phyloP scores from a whole-genome alignment of 2,329 filamentous ascomycete genomes.

The Fusarium veterinarium region DNA sequence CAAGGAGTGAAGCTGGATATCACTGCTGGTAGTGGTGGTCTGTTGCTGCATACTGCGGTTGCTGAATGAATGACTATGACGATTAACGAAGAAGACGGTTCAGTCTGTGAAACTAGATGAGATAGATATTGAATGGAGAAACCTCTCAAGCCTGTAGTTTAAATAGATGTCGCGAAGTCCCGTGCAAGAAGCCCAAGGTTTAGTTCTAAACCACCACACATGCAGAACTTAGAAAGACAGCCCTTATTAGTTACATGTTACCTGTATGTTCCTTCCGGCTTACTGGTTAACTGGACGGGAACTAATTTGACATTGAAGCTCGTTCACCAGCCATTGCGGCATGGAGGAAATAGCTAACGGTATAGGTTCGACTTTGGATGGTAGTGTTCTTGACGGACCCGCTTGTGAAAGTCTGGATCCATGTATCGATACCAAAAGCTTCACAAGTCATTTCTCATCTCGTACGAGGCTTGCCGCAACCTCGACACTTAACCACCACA shows the following conservation, averaged over 20 bases:
- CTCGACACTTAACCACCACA: neutral
- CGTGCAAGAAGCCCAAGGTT: neutral
- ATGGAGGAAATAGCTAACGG: neutral
- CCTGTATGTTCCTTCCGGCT: neutral
- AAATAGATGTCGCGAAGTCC: neutral
- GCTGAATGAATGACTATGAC: conserved; percentile 17
- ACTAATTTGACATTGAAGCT: neutral
- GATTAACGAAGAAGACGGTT: neutral
- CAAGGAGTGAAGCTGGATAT: conserved; percentile 40
- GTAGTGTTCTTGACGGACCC: neutral
- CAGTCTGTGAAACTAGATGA: neutral
- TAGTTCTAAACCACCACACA: neutral
- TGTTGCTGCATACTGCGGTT: conserved; percentile 40
- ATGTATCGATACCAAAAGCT: neutral
- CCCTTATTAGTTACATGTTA: neutral
- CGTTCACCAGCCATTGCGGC: neutral
- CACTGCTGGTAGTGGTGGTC: conserved; percentile 26
- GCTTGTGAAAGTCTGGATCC: neutral
- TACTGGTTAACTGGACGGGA: no score
- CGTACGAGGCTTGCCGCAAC: neutral
- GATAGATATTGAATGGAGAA: neutral
- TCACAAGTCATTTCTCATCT: neutral
- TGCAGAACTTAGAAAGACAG: neutral
- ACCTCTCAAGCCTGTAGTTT: neutral
- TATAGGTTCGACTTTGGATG: neutral